Conservation (phyloP, 345 rosid genomes). For the Kandelia obovata region DNA sequence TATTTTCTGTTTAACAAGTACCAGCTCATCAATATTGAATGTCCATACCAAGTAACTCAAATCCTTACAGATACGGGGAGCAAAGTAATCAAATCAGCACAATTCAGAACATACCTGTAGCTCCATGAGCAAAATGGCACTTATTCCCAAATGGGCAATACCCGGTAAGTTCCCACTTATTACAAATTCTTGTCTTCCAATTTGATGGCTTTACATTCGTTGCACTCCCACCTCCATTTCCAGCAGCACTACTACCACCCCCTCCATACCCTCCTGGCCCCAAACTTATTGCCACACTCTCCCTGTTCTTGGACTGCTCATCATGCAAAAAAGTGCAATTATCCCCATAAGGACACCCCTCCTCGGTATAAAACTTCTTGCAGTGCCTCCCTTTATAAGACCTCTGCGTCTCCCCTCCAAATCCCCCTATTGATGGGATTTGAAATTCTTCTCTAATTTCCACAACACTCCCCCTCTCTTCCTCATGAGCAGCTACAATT, state of each 20-base stretch:
- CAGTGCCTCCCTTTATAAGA: slow-evolving; percentile 87
- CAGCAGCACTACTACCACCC: slow-evolving; percentile 33
- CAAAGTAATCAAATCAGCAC: not conserved
- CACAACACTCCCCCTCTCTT: slow-evolving; percentile 34
- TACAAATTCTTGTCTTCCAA: slow-evolving; percentile 97
- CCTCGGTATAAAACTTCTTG: slow-evolving; percentile 91
- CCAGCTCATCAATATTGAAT: not conserved
- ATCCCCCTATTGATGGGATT: slow-evolving; percentile 60
- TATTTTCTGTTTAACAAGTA: too few species aligned
- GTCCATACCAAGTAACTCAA: not conserved
- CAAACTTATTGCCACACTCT: slow-evolving; percentile 91
- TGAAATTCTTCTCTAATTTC: slow-evolving; percentile 75
- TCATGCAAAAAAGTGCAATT: slow-evolving; percentile 86
- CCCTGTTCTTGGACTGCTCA: slow-evolving; percentile 88
- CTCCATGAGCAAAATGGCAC: slow-evolving; percentile 97
- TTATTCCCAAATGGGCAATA: slow-evolving; percentile 94
- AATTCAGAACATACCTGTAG: slow-evolving; percentile 48
- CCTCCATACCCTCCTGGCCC: slow-evolving; percentile 87
- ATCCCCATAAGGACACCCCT: slow-evolving; percentile 97
- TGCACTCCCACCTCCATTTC: slow-evolving; percentile 29
- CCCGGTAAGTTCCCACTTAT: slow-evolving; percentile 96
- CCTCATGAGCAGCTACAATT: slow-evolving; percentile 65
- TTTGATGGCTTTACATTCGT: slow-evolving; percentile 72
- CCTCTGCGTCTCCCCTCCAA: slow-evolving; percentile 53
- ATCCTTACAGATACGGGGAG: not conserved